Conservation (phyloP, 2,329 filamentous ascomycete genomes). For the Exophiala viscosa region DNA sequence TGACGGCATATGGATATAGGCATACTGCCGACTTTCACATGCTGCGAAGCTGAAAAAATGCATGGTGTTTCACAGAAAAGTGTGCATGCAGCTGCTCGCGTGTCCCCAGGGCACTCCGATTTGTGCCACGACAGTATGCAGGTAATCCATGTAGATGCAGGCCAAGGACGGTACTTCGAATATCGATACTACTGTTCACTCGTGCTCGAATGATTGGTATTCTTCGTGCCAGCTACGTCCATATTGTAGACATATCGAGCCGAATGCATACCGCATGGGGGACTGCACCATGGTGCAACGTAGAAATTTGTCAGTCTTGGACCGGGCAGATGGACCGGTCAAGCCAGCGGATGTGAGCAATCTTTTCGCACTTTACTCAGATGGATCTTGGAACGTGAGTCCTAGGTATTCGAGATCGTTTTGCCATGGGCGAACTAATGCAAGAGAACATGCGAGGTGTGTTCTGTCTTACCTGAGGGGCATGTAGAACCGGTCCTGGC, state of each 20-base stretch:
- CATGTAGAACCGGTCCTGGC: neutral
- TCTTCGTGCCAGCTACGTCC: neutral
- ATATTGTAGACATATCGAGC: constrained; percentile 1
- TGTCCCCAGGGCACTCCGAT: neutral
- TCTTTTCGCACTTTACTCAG: neutral
- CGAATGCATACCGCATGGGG: constrained; percentile 10
- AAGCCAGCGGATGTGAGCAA: neutral
- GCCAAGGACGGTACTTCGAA: neutral
- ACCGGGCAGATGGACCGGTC: neutral
- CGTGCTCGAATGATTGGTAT: constrained; percentile 20
- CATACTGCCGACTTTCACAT: constrained; percentile 8
- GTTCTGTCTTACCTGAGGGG: neutral
- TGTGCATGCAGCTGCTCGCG: constrained; percentile 5
- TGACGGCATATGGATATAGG: too few relatives aligned
- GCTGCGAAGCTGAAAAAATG: constrained; percentile 4
- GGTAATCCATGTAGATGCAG: neutral
- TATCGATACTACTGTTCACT: neutral
- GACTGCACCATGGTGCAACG: constrained; percentile 2
- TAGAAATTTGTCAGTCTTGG: neutral
- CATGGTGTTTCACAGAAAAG: neutral
- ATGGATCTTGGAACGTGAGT: neutral
- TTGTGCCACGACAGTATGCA: neutral
- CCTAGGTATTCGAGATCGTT: neutral
- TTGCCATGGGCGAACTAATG: neutral
- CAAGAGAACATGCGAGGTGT: neutral